phyloP scores from a whole-genome alignment of 805 yeast genomes.

The Wickerhamomyces sydowiorum region DNA sequence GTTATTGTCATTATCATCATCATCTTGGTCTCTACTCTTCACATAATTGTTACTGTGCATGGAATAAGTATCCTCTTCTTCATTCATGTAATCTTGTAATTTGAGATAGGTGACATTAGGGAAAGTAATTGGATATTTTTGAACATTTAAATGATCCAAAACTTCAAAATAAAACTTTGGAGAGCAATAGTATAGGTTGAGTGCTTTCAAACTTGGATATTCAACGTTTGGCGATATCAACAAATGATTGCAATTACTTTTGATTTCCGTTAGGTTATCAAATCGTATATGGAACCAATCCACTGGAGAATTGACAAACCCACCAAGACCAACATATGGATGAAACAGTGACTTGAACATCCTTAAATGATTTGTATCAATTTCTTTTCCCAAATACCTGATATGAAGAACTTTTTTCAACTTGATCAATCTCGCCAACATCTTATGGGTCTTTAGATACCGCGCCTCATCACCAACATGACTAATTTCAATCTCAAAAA shows the following conservation, averaged over 20 bases:
- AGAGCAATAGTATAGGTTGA: slow-evolving; percentile 20
- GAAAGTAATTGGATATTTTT: slow-evolving; percentile 6
- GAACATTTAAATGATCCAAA: slow-evolving; percentile 12
- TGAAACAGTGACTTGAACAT: slow-evolving; percentile 18
- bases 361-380: slow-evolving; percentile 16
- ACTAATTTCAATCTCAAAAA: slow-evolving; percentile 10
- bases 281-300: slow-evolving; percentile 1
- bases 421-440: slow-evolving; percentile 2
- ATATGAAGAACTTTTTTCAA: slow-evolving; percentile 7
- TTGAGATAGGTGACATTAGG: slow-evolving; percentile 13
- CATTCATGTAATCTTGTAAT: slow-evolving; percentile 21
- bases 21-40: slow-evolving; percentile 4
- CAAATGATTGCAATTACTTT: slow-evolving; percentile 19
- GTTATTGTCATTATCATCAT: slow-evolving; percentile 19
- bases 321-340: background rate
- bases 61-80: slow-evolving; percentile 19
- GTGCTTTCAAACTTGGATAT: slow-evolving; percentile 8
- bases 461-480: slow-evolving; percentile 5
- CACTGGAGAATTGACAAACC: background rate
- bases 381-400: slow-evolving; percentile 6
- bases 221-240: slow-evolving; percentile 8
- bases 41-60: slow-evolving; percentile 16
- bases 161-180: slow-evolving; percentile 18
- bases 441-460: slow-evolving; percentile 5
- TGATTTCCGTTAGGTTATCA: slow-evolving; percentile 9